Evolutionary conservation across 768 basidiomycete genomes (phyloP), one percentile per base, ranked within the genome.

Genomic region (Leccinum aurantiacum): DNA sequence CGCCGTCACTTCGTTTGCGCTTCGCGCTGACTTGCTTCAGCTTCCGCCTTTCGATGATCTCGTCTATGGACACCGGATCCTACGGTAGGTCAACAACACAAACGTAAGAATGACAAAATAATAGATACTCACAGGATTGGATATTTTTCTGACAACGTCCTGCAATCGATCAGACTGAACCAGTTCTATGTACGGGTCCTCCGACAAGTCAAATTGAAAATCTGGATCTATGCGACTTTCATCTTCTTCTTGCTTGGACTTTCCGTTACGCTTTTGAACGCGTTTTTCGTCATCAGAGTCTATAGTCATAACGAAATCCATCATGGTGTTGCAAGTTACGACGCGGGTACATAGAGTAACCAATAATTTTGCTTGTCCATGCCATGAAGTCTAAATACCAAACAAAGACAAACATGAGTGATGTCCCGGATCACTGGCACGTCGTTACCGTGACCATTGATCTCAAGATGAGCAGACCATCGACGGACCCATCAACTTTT

Each of bases 51-150:
- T 87, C 87, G 72, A 98, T 95, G 61, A 98, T 95, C 68, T 96
- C 93, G 72, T 96, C 90, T 10, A 98, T 88, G 49, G 89, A 92
- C 56, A 96, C 84, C n/a, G 88, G 87, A 70, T 83, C 77, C 88
- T 92, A 63, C 57, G 25, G 41, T 38, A 54, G 46, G 64, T 55
- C 56, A 61, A 38, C 62, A 33, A 58, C 35, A 10, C 33, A 47
- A 49, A 46, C 17, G 22, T 33, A 41, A 33, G 27, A 54, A 7
- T 3, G 38, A 31, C 14, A 7, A 54, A 46, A 60, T 51, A 24
- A 19, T 75, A 17, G 17, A 54, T 80, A 60, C 70, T 53, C 52
- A 90, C 89, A 27, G 83, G 85, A 73, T 83, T 89, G 56, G 77
- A 80, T 47, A 86, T 83, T 48, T 79, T 81, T 75, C 84, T 84